Conservation (phyloP, 148 eudicot species). For the Nepenthes gracilis region DNA sequence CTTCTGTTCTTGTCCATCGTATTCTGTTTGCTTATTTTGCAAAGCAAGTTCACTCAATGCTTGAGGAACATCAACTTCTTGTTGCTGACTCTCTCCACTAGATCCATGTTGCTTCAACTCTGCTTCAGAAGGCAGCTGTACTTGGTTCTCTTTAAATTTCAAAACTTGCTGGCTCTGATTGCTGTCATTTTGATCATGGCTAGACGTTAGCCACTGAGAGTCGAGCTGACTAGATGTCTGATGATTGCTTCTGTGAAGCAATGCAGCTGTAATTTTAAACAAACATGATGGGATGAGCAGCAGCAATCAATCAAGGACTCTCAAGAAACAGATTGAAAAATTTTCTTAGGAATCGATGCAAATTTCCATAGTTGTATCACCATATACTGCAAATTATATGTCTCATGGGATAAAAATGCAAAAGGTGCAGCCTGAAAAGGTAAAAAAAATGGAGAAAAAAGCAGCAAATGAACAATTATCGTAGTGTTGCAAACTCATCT, state of each 20-base stretch:
- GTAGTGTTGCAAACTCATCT: too few relatives aligned
- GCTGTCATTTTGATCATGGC: slow-evolving; percentile 30
- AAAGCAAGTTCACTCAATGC: slow-evolving; percentile 20
- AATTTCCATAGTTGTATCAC: too few relatives aligned
- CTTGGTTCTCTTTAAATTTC: slow-evolving; percentile 20
- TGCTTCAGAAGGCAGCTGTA: slow-evolving; percentile 32
- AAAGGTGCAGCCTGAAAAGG: too few relatives aligned
- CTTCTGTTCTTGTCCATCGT: slow-evolving; percentile 23
- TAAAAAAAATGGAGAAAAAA: too few relatives aligned
- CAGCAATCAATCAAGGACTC: not conserved
- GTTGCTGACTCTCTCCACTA: slow-evolving; percentile 28
- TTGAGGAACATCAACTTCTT: slow-evolving; percentile 24
- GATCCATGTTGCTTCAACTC: slow-evolving; percentile 32
- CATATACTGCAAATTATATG: too few relatives aligned
- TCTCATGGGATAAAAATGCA: too few relatives aligned
- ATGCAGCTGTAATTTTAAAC: slow-evolving; percentile 22
- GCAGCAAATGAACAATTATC: too few relatives aligned
- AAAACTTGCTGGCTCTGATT: slow-evolving; percentile 33
- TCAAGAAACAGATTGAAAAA: not conserved
- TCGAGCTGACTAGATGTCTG: slow-evolving; percentile 37
- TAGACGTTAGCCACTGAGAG: slow-evolving; percentile 57
- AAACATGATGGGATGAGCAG: slow-evolving; percentile 2
- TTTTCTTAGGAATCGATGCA: too few relatives aligned
- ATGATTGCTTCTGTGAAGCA: slow-evolving; percentile 47
- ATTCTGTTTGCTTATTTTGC: slow-evolving; percentile 30